A percentile compares a stretch with the other conserved stretches of the same genome.
Evolutionary conservation across 306 rosid genomes (phyloP).

Genomic region (Cucumis cinereus): DNA sequence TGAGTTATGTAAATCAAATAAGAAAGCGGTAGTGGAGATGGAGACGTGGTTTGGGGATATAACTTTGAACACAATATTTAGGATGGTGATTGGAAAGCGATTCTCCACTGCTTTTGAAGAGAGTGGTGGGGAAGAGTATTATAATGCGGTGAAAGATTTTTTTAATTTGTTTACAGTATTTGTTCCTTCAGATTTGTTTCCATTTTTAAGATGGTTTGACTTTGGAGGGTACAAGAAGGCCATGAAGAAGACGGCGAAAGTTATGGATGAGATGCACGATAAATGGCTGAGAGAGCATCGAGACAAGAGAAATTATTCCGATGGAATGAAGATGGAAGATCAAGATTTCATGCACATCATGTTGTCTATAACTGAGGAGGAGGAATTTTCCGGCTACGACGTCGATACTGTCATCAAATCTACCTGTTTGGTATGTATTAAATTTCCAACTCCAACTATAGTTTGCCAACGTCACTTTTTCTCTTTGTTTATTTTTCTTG

Average conservation of each 20-base stretch:
- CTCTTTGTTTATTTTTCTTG: too few relatives aligned
- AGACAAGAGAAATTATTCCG: background rate
- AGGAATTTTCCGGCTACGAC: background rate
- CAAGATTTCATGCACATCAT: background rate
- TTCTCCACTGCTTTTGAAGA: conserved; percentile 12
- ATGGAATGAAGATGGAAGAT: background rate
- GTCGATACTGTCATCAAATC: background rate
- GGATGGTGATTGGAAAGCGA: conserved; percentile 4
- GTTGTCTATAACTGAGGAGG: background rate
- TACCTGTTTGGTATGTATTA: background rate
- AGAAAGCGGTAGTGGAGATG: conserved; percentile 20
- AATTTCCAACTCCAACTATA: too few relatives aligned
- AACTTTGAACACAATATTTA: conserved; percentile 34
- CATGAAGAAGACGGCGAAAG: background rate
- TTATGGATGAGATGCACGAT: background rate
- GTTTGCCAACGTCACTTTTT: too few relatives aligned
- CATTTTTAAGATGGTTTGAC: conserved; percentile 46
- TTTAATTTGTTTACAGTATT: conserved; percentile 33
- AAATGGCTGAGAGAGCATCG: background rate
- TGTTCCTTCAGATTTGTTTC: conserved; percentile 44
- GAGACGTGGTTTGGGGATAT: conserved; percentile 18
- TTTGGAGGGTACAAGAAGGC: conserved; percentile 40
- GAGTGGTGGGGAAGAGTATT: conserved; percentile 23
- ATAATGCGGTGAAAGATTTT: conserved; percentile 28
- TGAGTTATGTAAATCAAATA: background rate